Conservation (phyloP, 176 grass and related monocot species). For the Metroxylon sagu region DNA sequence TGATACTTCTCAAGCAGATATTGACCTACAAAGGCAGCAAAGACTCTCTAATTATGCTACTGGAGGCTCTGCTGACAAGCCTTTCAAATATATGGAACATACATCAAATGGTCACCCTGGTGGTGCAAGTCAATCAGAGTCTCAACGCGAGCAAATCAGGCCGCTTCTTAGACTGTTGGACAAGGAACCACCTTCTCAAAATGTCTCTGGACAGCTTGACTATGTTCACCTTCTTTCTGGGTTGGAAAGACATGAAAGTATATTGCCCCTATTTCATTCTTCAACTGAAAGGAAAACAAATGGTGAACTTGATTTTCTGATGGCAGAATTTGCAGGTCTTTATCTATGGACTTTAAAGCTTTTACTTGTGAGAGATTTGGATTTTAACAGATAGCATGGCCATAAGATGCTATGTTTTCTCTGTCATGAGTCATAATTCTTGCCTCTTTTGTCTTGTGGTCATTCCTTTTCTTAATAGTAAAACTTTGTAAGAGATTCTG, state of each 20-base stretch:
- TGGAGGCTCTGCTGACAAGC: slow-evolving; percentile 75
- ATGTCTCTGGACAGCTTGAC: slow-evolving; percentile 97
- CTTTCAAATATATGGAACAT: slow-evolving; percentile 69
- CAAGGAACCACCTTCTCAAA: slow-evolving; percentile 89
- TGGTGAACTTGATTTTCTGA: slow-evolving; percentile 86
- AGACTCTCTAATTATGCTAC: slow-evolving; percentile 49
- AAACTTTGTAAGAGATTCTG: too few species aligned
- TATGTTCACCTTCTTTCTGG: slow-evolving; percentile 75
- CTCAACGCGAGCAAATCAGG: slow-evolving; percentile 71
- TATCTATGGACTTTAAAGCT: background rate
- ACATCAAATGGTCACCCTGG: slow-evolving; percentile 48
- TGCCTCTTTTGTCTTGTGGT: too few species aligned
- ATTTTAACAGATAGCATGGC: too few species aligned
- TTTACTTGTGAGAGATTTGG: too few species aligned
- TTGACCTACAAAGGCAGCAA: slow-evolving; percentile 47
- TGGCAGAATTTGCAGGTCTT: slow-evolving; percentile 89
- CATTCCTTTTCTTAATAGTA: too few species aligned
- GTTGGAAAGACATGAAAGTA: slow-evolving; percentile 89
- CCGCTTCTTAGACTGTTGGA: slow-evolving; percentile 89
- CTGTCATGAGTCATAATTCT: too few species aligned
- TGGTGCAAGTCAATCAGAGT: background rate
- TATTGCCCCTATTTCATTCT: slow-evolving; percentile 86
- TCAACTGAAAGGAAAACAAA: slow-evolving; percentile 77
- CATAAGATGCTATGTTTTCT: too few species aligned
- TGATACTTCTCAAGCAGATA: slow-evolving; percentile 21